Percentiles rank a stretch among this genome's conserved stretches.
Evolutionary conservation across 2,329 filamentous ascomycete species (phyloP).

Genomic region (Graphium sp.): DNA sequence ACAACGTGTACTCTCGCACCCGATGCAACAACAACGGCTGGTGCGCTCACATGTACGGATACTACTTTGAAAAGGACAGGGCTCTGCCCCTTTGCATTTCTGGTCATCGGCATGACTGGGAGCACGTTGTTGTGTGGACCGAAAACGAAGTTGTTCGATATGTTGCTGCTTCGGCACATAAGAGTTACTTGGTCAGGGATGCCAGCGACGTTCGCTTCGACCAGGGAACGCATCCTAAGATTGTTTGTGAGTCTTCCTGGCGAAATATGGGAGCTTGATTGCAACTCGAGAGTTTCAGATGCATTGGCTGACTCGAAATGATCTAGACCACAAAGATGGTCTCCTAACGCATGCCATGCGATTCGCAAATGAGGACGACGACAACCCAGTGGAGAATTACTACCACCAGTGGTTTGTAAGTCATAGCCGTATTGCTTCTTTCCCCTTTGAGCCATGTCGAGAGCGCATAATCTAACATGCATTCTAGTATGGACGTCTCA

Average conservation of each 20-base stretch:
- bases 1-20: constrained; percentile 23
- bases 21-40: constrained; percentile 25
- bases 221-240: constrained; percentile 15
- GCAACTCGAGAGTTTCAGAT: too few relatives aligned
- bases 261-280: too few relatives aligned
- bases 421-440: too few relatives aligned
- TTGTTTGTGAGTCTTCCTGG: too few relatives aligned
- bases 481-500: constrained; percentile 11
- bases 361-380: constrained; percentile 11
- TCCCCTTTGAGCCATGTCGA: too few relatives aligned
- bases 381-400: constrained; percentile 15
- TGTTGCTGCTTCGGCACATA: constrained; percentile 15
- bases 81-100: constrained; percentile 12
- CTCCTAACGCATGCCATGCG: constrained; percentile 17
- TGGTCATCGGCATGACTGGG: constrained; percentile 21
- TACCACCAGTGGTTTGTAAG: constrained; percentile 17
- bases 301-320: too few relatives aligned
- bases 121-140: constrained; percentile 17
- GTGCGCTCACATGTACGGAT: constrained; percentile 25
- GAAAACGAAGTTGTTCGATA: constrained; percentile 10
- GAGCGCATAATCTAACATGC: too few relatives aligned
- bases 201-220: constrained; percentile 12
- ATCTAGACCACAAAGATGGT: constrained; percentile 20
- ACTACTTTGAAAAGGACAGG: constrained; percentile 28
- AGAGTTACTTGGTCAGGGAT: constrained; percentile 10